phyloP scores from a whole-genome alignment of 139 green algal species.

The Desmodesmus armatus region DNA sequence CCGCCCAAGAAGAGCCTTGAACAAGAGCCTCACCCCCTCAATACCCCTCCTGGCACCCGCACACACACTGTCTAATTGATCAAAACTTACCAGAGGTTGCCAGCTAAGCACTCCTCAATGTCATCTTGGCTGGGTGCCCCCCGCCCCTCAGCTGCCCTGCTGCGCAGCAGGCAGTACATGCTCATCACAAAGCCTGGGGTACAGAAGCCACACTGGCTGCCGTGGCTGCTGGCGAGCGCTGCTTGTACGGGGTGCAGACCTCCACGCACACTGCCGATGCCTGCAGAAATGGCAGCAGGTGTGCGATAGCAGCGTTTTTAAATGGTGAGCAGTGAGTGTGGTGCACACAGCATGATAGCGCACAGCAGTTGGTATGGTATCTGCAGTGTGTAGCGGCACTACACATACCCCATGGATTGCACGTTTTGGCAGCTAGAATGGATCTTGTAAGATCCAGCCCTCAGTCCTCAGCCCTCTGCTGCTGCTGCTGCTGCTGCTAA shows the following conservation, averaged over 20 bases:
- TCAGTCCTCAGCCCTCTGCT: too few species aligned
- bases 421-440: too few species aligned
- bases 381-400: too few species aligned
- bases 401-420: too few species aligned
- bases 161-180: slow-evolving; percentile 93
- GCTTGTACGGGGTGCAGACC: slow-evolving; percentile 96
- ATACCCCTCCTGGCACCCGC: not conserved
- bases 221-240: slow-evolving; percentile 87
- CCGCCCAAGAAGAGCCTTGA: too few species aligned
- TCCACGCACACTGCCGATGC: slow-evolving; percentile 84
- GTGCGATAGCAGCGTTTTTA: too few species aligned
- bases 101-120: slow-evolving; percentile 93
- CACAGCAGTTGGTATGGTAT: too few species aligned
- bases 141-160: slow-evolving; percentile 28
- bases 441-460: too few species aligned
- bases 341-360: too few species aligned
- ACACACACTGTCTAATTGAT: not conserved
- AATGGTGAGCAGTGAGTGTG: too few species aligned
- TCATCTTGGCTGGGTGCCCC: slow-evolving; percentile 79
- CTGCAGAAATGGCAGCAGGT: slow-evolving; percentile 20
- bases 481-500: too few species aligned
- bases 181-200: slow-evolving; percentile 98
- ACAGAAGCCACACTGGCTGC: slow-evolving; percentile 98
- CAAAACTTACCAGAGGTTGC: slow-evolving; percentile 93
- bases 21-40: too few species aligned